These are phyloP conservation scores for Microdochium nivale DNA, from an alignment of 2,329 filamentous ascomycete species.

Conservation along the genomic window DNA sequence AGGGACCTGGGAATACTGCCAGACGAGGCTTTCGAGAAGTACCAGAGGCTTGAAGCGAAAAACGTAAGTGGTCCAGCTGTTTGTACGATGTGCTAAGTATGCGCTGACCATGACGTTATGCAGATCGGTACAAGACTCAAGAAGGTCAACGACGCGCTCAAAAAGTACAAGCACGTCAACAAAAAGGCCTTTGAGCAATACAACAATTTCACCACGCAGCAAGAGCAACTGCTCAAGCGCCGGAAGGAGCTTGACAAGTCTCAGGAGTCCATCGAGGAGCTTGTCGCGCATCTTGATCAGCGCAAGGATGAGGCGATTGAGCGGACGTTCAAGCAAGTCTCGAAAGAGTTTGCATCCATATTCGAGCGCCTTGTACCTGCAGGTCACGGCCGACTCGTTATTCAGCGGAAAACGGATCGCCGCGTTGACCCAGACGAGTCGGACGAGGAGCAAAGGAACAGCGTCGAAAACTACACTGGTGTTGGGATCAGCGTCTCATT, in stretches of 20 bases:
- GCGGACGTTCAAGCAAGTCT: conserved; percentile 97
- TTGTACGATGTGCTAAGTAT: background rate
- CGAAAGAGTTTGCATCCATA: conserved; percentile 82
- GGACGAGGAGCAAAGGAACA: conserved; percentile 57
- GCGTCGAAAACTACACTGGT: conserved; percentile 90
- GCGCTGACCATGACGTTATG: conserved; percentile 10
- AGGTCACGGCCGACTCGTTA: conserved; percentile 83
- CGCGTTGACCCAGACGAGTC: conserved; percentile 56
- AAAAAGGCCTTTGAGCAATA: conserved; percentile 99
- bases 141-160: conserved; percentile 85
- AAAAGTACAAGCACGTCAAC: conserved; percentile 97
- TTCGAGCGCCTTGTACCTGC: conserved; percentile 94
- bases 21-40: conserved; percentile 89
- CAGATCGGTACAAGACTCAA: conserved; percentile 63
- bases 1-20: conserved; percentile 87
- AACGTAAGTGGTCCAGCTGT: conserved; percentile 43
- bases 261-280: conserved; percentile 79
- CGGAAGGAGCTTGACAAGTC: conserved; percentile 81
- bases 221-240: conserved; percentile 77
- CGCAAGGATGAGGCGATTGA: conserved; percentile 97
- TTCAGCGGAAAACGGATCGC: conserved; percentile 80
- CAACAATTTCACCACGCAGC: conserved; percentile 89
- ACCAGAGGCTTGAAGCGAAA: conserved; percentile 73
- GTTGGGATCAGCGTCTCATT: conserved; percentile 97
- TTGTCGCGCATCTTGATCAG: conserved; percentile 87